These are phyloP conservation scores for Mortierella hygrophila DNA, from an alignment of 192 early-diverging fungal species.

Conservation along the genomic window DNA sequence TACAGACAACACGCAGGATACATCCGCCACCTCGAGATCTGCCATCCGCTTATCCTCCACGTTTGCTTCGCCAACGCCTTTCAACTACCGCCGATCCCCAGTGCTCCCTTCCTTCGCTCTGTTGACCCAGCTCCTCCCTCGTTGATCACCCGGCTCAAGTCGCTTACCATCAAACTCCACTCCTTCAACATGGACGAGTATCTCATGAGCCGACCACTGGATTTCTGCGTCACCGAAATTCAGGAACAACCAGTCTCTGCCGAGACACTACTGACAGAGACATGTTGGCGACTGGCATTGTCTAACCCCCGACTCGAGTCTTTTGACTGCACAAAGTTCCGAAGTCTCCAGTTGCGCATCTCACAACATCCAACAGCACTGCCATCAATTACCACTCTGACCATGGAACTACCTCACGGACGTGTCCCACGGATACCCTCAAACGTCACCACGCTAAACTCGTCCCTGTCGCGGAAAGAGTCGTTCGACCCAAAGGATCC, in stretches of 20 bases:
- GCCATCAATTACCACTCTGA: neutral
- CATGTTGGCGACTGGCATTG: neutral
- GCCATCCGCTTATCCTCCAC: neutral
- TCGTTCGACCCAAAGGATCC: neutral
- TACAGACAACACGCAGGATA: neutral
- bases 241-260: neutral
- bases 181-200: neutral
- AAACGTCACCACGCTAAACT: neutral
- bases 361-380: neutral
- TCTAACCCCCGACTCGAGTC: neutral
- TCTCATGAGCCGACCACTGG: neutral
- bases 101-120: neutral
- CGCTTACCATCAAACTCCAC: neutral
- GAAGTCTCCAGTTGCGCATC: neutral
- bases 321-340: neutral
- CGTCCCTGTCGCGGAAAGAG: neutral
- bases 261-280: neutral
- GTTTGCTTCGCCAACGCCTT: neutral
- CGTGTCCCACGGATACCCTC: neutral
- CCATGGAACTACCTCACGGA: neutral
- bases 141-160: constrained; percentile 1
- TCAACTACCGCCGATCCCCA: neutral
- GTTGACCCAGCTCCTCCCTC: neutral
- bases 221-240: neutral
- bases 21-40: neutral